phyloP scores from a whole-genome alignment of 805 yeast species.

The Sungouiozyma intestinalis region DNA sequence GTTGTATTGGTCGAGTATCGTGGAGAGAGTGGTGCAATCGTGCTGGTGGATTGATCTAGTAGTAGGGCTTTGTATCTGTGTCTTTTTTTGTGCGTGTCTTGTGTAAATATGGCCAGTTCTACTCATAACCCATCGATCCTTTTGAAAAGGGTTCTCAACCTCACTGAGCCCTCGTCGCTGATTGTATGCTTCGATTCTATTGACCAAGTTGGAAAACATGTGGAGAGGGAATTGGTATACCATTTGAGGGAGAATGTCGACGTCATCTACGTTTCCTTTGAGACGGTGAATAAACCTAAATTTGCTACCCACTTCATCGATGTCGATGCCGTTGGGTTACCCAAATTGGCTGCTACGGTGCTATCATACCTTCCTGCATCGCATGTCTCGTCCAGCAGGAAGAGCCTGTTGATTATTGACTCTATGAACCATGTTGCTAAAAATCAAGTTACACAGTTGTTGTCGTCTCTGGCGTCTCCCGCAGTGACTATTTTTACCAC shows the following conservation, averaged over 20 bases:
- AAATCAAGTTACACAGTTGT: slow-evolving; percentile 37
- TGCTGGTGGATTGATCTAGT: too few relatives aligned
- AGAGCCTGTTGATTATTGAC: slow-evolving; percentile 49
- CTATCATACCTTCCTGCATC: slow-evolving; percentile 17
- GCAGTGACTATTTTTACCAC: slow-evolving; percentile 37
- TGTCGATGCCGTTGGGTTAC: slow-evolving; percentile 23
- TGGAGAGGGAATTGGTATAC: slow-evolving; percentile 49
- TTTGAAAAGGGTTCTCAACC: slow-evolving; percentile 51
- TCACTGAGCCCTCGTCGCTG: slow-evolving; percentile 70
- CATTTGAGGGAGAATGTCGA: slow-evolving; percentile 24
- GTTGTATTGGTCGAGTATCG: too few relatives aligned
- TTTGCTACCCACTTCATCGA: slow-evolving; percentile 42
- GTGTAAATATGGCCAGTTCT: slow-evolving; percentile 24
- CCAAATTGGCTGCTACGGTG: slow-evolving; percentile 11
- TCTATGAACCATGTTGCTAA: slow-evolving; percentile 50
- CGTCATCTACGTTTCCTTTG: slow-evolving; percentile 55
- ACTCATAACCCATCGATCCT: slow-evolving; percentile 42
- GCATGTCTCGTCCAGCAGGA: slow-evolving; percentile 14
- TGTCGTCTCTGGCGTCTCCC: slow-evolving; percentile 42
- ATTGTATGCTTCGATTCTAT: slow-evolving; percentile 60
- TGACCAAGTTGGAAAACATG: slow-evolving; percentile 49
- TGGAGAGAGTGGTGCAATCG: too few relatives aligned
- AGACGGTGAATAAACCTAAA: slow-evolving; percentile 44
- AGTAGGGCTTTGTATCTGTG: too few relatives aligned
- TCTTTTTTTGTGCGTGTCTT: too few relatives aligned